Conservation (phyloP, 768 basidiomycete genomes). For the Boletellus sp. region DNA sequence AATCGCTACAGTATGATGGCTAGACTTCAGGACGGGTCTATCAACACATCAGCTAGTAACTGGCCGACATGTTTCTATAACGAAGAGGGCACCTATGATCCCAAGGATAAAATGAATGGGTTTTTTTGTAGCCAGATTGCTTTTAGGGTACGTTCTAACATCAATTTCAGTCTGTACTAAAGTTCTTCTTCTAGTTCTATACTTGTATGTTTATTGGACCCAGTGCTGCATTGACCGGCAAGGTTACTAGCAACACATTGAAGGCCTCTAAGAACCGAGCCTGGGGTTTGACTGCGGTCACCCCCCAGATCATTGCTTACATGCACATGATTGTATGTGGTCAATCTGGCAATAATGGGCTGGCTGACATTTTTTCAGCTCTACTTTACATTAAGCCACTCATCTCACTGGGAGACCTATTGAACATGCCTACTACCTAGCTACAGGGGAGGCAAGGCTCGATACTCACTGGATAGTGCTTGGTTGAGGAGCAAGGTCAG, state of each 20-base stretch:
- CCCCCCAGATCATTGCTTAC: neutral
- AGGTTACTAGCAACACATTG: neutral
- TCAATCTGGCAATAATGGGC: neutral
- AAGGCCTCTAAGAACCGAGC: neutral
- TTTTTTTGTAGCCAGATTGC: neutral
- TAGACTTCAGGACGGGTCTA: neutral
- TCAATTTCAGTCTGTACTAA: too few relatives aligned
- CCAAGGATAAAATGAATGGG: neutral
- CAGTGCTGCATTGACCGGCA: neutral
- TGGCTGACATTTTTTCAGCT: neutral
- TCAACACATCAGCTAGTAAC: neutral
- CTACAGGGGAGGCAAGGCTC: too few relatives aligned
- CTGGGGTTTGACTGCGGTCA: neutral
- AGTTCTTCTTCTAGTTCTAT: neutral
- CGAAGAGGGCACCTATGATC: neutral
- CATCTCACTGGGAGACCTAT: neutral
- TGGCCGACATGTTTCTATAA: conserved; percentile 1
- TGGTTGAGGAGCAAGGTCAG: too few relatives aligned
- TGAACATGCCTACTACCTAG: too few relatives aligned
- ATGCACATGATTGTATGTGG: neutral
- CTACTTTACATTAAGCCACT: neutral
- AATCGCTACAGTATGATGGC: neutral
- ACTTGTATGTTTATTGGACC: neutral
- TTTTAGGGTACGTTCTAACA: neutral
- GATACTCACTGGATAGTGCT: too few relatives aligned